Percentiles rank a stretch among this genome's conserved stretches.
These are phyloP conservation scores for Acanthamoeba rhysodes DNA, from an alignment of 208 protist genomes.

Conservation along the genomic window DNA sequence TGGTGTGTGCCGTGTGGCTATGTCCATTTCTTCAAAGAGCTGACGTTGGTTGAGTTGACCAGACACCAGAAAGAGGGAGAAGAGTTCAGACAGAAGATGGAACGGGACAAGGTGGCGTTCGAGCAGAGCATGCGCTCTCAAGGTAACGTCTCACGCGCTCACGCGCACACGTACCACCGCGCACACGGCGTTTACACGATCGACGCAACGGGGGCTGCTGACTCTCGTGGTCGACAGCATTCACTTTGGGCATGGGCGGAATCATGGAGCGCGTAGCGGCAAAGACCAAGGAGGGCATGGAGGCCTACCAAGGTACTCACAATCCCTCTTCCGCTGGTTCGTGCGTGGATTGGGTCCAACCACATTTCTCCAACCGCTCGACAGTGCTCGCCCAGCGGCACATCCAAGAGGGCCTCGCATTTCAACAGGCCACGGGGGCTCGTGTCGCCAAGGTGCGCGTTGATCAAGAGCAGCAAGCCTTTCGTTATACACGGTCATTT, in stretches of 20 bases:
- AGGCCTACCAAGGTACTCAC: background rate
- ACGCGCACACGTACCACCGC: background rate
- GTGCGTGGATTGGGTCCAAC: background rate
- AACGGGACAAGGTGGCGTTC: constrained; percentile 8
- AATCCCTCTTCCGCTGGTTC: background rate
- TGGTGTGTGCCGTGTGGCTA: background rate
- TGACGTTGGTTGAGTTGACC: background rate
- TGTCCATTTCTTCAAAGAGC: background rate
- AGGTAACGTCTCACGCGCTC: background rate
- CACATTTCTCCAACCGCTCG: too few relatives aligned
- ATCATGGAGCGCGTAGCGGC: constrained; percentile 10
- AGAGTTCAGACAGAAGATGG: constrained; percentile 12
- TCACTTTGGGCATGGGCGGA: background rate
- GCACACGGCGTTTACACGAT: background rate
- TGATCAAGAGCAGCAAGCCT: background rate
- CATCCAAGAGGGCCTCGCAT: background rate
- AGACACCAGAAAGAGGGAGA: background rate
- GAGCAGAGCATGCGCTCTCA: constrained; percentile 34
- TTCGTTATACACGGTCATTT: background rate
- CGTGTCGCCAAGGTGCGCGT: background rate
- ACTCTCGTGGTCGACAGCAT: background rate
- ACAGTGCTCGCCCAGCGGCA: constrained; percentile 18
- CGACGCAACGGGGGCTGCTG: background rate
- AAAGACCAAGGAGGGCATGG: constrained; percentile 42
- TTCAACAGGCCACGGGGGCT: background rate